Evolutionary conservation across 371 early-diverging fungal genomes (phyloP).

Genomic region (Chytridium lagenaria): DNA sequence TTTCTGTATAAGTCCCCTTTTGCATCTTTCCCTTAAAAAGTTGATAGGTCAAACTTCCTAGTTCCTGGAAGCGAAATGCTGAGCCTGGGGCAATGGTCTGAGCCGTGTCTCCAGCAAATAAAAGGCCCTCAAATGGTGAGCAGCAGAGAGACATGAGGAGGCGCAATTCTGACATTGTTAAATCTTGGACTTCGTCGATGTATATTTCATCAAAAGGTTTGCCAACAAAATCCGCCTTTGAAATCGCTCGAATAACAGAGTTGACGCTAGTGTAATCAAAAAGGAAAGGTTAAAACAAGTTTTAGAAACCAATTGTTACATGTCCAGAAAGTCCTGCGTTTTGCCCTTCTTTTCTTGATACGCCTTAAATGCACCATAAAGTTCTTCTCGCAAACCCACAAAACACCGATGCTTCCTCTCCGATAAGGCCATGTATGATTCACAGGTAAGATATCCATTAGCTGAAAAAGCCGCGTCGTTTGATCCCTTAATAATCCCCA

Average conservation of each 20-base stretch:
- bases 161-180: constrained; percentile 36
- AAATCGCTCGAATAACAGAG: constrained; percentile 25
- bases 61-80: constrained; percentile 35
- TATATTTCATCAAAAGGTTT: constrained; percentile 24
- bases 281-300: neutral
- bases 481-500: constrained; percentile 39
- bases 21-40: neutral
- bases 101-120: constrained; percentile 44
- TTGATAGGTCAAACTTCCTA: constrained; percentile 31
- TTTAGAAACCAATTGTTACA: neutral
- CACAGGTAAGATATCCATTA: constrained; percentile 25
- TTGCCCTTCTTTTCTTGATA: constrained; percentile 20
- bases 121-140: constrained; percentile 28
- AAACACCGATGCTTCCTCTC: constrained; percentile 7
- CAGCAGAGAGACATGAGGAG: constrained; percentile 29
- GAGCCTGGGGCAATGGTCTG: constrained; percentile 37
- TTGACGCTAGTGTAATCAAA: constrained; percentile 28
- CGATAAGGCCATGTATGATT: constrained; percentile 19
- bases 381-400: neutral
- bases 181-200: constrained; percentile 40
- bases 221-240: neutral
- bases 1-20: neutral
- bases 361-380: constrained; percentile 33
- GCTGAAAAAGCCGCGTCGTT: constrained; percentile 19
- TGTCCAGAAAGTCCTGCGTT: neutral